phyloP scores from a whole-genome alignment of 768 basidiomycete species.

The Lactarius hengduanensis region DNA sequence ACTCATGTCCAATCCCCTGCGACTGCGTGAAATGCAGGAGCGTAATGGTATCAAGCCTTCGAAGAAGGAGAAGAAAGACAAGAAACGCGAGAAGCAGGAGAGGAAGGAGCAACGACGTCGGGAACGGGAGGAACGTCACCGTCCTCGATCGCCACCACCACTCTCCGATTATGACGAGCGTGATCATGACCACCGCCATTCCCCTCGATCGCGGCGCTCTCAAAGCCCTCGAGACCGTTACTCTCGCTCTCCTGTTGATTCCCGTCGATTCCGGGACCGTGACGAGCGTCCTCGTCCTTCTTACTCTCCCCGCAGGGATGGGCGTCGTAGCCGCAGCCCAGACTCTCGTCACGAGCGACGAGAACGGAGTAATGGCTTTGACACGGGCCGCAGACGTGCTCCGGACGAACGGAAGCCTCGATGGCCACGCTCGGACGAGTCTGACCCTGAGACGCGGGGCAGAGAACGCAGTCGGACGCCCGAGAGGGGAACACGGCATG shows the following conservation, averaged over 20 bases:
- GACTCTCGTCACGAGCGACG: conserved; percentile 16
- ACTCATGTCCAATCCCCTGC: conserved; percentile 81
- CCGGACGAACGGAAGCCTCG: conserved; percentile 38
- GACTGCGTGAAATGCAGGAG: conserved; percentile 77
- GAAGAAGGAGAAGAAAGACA: conserved; percentile 67
- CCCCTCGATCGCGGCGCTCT: conserved; percentile 40
- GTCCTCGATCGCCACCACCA: conserved; percentile 33
- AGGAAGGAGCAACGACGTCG: conserved; percentile 31
- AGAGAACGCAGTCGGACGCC: conserved; percentile 34
- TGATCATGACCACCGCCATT: conserved; percentile 35
- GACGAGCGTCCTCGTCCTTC: conserved; percentile 22
- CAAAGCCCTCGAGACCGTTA: conserved; percentile 47
- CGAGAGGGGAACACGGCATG: conserved; percentile 30
- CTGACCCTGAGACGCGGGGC: conserved; percentile 38
- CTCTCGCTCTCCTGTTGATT: conserved; percentile 46
- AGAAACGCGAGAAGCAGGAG: conserved; percentile 56
- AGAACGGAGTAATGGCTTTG: conserved; percentile 30
- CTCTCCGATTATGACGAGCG: conserved; percentile 36
- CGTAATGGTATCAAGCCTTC: conserved; percentile 78
- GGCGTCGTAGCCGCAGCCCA: conserved; percentile 29
- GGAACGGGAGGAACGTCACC: conserved; percentile 31
- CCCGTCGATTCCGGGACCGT: conserved; percentile 36
- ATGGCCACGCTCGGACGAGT: conserved; percentile 54
- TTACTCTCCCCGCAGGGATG: conserved; percentile 34
- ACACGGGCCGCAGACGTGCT: conserved; percentile 25